Conservation (phyloP, 148 eudicot species). For the Camellia lanceoleosa region DNA sequence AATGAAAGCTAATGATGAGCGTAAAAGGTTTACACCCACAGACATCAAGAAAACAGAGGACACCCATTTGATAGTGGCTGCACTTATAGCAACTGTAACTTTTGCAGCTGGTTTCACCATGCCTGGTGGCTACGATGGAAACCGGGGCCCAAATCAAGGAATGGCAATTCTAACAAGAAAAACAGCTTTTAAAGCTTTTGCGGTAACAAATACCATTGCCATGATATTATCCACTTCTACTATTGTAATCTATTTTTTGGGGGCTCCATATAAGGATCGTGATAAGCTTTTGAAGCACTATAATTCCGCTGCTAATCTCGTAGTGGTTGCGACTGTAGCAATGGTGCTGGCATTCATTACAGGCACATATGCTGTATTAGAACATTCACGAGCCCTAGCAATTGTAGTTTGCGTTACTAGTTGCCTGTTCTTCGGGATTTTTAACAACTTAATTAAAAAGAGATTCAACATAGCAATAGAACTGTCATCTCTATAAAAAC, state of each 20-base stretch:
- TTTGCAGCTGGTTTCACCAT: neutral
- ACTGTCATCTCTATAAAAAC: too few relatives aligned
- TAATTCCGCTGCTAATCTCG: too few relatives aligned
- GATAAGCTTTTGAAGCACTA: neutral
- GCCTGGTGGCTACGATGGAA: slow-evolving; percentile 5
- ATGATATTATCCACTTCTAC: neutral
- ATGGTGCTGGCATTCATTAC: neutral
- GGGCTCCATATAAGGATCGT: too few relatives aligned
- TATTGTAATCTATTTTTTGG: neutral
- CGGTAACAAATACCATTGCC: neutral
- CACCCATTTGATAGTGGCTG: neutral
- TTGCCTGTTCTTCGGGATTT: neutral
- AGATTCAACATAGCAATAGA: too few relatives aligned
- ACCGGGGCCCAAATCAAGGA: neutral
- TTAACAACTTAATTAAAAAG: too few relatives aligned
- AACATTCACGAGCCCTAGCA: neutral
- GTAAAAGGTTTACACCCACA: too few relatives aligned
- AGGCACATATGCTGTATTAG: neutral
- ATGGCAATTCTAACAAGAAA: neutral
- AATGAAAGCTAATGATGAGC: too few relatives aligned
- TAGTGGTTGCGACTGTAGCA: neutral
- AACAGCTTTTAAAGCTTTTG: neutral
- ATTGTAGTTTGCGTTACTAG: neutral
- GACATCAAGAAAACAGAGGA: neutral
- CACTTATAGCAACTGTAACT: slow-evolving; percentile 6